Evolutionary conservation across 1,284 basidiomycete genomes (phyloP).

Genomic region (Ganoderma lucidum): DNA sequence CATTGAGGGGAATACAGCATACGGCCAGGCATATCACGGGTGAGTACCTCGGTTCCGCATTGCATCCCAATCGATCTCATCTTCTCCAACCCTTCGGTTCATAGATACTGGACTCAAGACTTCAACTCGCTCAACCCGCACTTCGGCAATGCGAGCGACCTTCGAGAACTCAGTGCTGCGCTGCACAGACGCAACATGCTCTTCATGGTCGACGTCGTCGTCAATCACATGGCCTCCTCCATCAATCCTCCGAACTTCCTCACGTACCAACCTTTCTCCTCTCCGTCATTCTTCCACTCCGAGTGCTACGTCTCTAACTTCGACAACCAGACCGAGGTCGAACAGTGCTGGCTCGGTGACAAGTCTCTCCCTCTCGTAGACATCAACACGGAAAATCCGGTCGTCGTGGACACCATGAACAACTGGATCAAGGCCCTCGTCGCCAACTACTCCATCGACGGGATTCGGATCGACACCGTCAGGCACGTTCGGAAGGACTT

Average conservation of each 20-base stretch:
- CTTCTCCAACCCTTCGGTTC: background rate
- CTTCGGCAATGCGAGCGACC: slow-evolving; percentile 75
- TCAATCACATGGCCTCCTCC: slow-evolving; percentile 77
- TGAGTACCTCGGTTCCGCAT: slow-evolving; percentile 14
- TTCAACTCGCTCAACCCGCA: slow-evolving; percentile 68
- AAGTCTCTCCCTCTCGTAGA: slow-evolving; percentile 73
- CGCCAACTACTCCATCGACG: slow-evolving; percentile 70
- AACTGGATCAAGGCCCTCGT: slow-evolving; percentile 71
- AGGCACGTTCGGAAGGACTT: slow-evolving; percentile 74
- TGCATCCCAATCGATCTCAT: background rate
- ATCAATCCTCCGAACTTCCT: slow-evolving; percentile 64
- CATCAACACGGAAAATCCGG: slow-evolving; percentile 72
- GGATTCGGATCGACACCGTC: slow-evolving; percentile 78
- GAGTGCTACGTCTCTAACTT: slow-evolving; percentile 64
- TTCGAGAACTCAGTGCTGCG: slow-evolving; percentile 69
- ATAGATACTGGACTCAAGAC: slow-evolving; percentile 70
- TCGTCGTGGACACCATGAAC: slow-evolving; percentile 63
- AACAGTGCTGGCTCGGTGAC: slow-evolving; percentile 82
- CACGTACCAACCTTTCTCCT: slow-evolving; percentile 64
- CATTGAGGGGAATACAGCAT: slow-evolving; percentile 70
- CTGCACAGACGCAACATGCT: slow-evolving; percentile 78
- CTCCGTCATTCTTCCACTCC: slow-evolving; percentile 66
- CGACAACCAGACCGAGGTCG: slow-evolving; percentile 66
- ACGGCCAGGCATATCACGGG: slow-evolving; percentile 75
- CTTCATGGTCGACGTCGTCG: slow-evolving; percentile 83